phyloP scores from a whole-genome alignment of 192 early-diverging fungal species.

The Linnemannia schmuckeri region DNA sequence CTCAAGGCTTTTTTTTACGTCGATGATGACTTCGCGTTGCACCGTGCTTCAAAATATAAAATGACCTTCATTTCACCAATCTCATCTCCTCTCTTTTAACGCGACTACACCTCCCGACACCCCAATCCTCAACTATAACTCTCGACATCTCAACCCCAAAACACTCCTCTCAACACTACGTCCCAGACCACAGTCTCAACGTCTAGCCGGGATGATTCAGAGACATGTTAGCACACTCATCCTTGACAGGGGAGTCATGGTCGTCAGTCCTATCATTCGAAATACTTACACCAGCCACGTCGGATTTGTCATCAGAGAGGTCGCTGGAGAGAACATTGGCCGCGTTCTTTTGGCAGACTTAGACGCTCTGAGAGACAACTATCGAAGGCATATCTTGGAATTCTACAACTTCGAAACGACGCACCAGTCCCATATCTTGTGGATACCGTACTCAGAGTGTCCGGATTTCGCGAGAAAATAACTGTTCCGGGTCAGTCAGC shows the following conservation, averaged over 20 bases:
- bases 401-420: not conserved
- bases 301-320: conserved; percentile 14
- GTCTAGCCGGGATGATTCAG: not conserved
- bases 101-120: too few species aligned
- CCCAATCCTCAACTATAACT: not conserved
- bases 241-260: not conserved
- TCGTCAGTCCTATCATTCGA: not conserved
- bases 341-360: conserved; percentile 7
- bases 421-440: conserved; percentile 9
- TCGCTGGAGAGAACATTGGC: not conserved
- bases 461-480: not conserved
- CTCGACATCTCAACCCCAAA: not conserved
- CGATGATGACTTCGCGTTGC: too few species aligned
- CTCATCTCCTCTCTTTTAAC: too few species aligned
- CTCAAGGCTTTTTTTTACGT: too few species aligned
- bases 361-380: conserved; percentile 5
- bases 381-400: conserved; percentile 14
- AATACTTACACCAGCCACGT: not conserved
- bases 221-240: not conserved
- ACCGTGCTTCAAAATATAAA: too few species aligned
- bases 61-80: too few species aligned
- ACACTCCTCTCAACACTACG: not conserved
- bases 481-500: not conserved
- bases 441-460: not conserved
- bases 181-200: not conserved